Base-by-base conservation (phyloP, 2,329 filamentous ascomycete species). In the Pseudogymnoascus pannorum region DNA sequence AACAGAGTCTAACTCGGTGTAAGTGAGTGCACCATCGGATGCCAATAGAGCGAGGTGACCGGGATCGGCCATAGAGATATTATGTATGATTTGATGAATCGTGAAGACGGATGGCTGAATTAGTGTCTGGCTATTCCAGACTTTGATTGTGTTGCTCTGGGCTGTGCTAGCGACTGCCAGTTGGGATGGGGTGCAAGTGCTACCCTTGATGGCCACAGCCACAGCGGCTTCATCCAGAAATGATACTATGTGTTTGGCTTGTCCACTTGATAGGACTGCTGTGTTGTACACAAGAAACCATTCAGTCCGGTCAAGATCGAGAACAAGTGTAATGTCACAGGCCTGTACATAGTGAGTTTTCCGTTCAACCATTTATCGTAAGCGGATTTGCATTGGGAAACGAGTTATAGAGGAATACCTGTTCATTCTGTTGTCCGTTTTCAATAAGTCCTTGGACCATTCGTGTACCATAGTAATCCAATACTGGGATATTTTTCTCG, bases 11-110 rank as follows among this genome's bases (percentile, higher is more conserved):
- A 68, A 29, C 16, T 64, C 40, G 8, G 57, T 33, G 26, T 68
- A 68, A 3, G 65, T 66, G 6, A 66, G 62, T 12, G 58, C 20
- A 5, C 48, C 61, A 57, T 68, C 67, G 51, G 5, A 14, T 57
- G 51, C 31, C 51, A 31, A 1, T 14, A 57, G 18, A 18, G 26
- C 31, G 51, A 57, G 51, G 18, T 44, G 40, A 20, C 20, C 6
- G 12, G 40, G 40, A 14, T 44, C 5, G 18, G 40, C 14, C 51
- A 35, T 5, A 12, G 31, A 57, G n/a, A 24, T 57, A 22, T 16
- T 35, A 24, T 57, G 51, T 6, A 31, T 44, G 40, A 44, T 44
- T 44, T 44, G 24, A n/a, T 35, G 31, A 9, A 33, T 57, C 16
- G n/a, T 35, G 14, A 5, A 9, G 12, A 11, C 20, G 40, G 20